A percentile compares a stretch with the other conserved stretches of the same genome.
Evolutionary conservation across 2,329 filamentous ascomycete genomes (phyloP).

Genomic region (Paraphoma sp.): DNA sequence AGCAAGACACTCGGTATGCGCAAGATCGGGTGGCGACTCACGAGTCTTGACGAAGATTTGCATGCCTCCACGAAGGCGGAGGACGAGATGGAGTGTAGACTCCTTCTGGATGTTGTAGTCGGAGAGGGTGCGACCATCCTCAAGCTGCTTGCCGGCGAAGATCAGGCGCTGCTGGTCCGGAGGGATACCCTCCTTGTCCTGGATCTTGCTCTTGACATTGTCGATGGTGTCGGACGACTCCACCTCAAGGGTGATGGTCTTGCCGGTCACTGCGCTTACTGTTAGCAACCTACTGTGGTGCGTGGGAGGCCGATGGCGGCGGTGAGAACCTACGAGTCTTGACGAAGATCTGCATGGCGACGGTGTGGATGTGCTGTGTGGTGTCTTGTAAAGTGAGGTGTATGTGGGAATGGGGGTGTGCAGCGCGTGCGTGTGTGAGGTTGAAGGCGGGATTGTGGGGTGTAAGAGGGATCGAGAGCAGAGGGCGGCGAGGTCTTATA

Average conservation of each 20-base stretch:
- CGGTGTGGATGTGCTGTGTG: not conserved
- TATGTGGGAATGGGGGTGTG: constrained; percentile 16
- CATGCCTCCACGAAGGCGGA: constrained; percentile 84
- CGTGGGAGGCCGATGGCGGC: no score
- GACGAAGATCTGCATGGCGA: not conserved
- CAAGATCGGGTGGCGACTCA: constrained; percentile 60
- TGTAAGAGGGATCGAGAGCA: constrained; percentile 20
- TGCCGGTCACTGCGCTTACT: not conserved
- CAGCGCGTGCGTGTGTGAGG: not conserved
- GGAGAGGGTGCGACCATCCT: constrained; percentile 87
- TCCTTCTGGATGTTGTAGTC: constrained; percentile 99
- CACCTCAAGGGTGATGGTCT: constrained; percentile 44
- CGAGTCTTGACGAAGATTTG: constrained; percentile 56
- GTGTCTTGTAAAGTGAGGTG: not conserved
- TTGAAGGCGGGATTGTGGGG: constrained; percentile 9
- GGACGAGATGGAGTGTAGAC: constrained; percentile 82
- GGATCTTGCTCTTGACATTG: constrained; percentile 96
- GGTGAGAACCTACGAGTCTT: not conserved
- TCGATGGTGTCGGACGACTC: constrained; percentile 86
- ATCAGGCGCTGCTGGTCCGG: constrained; percentile 96
- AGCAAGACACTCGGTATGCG: constrained; percentile 37
- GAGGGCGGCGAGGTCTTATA: constrained; percentile 37
- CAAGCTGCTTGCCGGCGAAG: constrained; percentile 94
- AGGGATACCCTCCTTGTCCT: constrained; percentile 97
- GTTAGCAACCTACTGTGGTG: no score